A percentile compares a stretch with the other conserved stretches of the same genome.
Evolutionary conservation across 768 basidiomycete species (phyloP).

Genomic region (Kwoniella dejecticola): DNA sequence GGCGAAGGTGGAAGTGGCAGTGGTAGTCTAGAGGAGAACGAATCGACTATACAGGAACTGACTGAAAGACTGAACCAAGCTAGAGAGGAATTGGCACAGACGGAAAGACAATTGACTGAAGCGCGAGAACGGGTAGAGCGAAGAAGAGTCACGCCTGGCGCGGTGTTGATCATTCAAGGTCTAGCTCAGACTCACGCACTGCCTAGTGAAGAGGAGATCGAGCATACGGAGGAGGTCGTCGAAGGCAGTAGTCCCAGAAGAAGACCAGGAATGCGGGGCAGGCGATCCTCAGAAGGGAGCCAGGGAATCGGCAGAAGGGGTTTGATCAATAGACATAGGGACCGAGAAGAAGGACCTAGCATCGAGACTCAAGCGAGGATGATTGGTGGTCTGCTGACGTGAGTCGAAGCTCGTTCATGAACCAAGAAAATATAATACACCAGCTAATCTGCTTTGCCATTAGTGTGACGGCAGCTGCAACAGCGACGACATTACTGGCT

Average conservation of each 20-base stretch:
- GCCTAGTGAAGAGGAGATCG: neutral
- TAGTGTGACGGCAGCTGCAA: constrained; percentile 89
- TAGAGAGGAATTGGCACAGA: constrained; percentile 17
- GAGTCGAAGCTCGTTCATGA: constrained; percentile 23
- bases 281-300: constrained; percentile 21
- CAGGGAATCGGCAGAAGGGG: neutral
- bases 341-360: constrained; percentile 13
- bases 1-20: neutral
- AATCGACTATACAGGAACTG: constrained; percentile 13
- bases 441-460: neutral
- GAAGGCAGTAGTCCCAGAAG: neutral
- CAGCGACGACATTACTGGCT: constrained; percentile 78
- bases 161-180: constrained; percentile 47
- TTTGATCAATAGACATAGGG: neutral
- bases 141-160: constrained; percentile 27
- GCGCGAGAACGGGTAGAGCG: constrained; percentile 1
- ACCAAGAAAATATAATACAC: no score
- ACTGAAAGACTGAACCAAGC: constrained; percentile 9
- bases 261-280: constrained; percentile 7
- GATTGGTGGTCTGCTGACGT: constrained; percentile 46
- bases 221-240: neutral
- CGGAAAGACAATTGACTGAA: constrained; percentile 16
- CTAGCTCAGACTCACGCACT: constrained; percentile 38
- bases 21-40: constrained; percentile 1
- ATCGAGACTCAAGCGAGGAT: constrained; percentile 43